A percentile compares a stretch with the other conserved stretches of the same genome.
These are phyloP conservation scores for Amaranthus palmeri DNA, from an alignment of 148 eudicot species.

Conservation along the genomic window DNA sequence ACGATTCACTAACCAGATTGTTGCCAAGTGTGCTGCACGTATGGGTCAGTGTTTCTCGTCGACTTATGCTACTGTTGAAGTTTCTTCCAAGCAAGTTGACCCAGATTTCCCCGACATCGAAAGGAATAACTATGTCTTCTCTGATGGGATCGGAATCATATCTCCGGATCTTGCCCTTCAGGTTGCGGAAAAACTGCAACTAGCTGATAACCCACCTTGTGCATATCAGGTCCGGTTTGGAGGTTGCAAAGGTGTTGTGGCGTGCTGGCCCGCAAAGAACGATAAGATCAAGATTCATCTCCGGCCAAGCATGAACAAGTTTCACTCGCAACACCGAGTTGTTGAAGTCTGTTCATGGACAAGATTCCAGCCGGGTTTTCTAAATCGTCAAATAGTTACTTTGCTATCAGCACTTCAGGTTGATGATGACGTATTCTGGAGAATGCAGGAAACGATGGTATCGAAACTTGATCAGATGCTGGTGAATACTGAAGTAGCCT, in stretches of 20 bases:
- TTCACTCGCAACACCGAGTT: conserved; percentile 52
- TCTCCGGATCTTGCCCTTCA: conserved; percentile 65
- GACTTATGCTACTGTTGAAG: conserved; percentile 81
- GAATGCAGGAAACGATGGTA: conserved; percentile 70
- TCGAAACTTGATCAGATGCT: conserved; percentile 58
- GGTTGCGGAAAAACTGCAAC: conserved; percentile 66
- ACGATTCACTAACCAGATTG: conserved; percentile 41
- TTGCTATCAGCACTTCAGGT: conserved; percentile 69
- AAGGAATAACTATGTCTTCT: conserved; percentile 65
- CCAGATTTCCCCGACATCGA: conserved; percentile 40
- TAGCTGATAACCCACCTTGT: conserved; percentile 54
- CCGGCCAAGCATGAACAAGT: conserved; percentile 78
- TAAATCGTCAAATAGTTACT: conserved; percentile 77
- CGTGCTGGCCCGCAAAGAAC: conserved; percentile 60
- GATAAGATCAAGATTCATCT: conserved; percentile 43
- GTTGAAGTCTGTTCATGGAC: conserved; percentile 96
- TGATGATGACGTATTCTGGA: conserved; percentile 59
- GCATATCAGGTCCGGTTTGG: conserved; percentile 89
- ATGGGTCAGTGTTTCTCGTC: conserved; percentile 95
- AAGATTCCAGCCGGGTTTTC: conserved; percentile 75
- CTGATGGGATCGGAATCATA: conserved; percentile 88
- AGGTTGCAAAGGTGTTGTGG: conserved; percentile 90
- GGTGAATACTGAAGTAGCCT: conserved; percentile 56
- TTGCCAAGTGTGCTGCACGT: conserved; percentile 93
- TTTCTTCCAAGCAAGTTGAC: conserved; percentile 45